Evolutionary conservation across 495 filamentous ascomycete species (phyloP).

Genomic region (Tricharina praecox): DNA sequence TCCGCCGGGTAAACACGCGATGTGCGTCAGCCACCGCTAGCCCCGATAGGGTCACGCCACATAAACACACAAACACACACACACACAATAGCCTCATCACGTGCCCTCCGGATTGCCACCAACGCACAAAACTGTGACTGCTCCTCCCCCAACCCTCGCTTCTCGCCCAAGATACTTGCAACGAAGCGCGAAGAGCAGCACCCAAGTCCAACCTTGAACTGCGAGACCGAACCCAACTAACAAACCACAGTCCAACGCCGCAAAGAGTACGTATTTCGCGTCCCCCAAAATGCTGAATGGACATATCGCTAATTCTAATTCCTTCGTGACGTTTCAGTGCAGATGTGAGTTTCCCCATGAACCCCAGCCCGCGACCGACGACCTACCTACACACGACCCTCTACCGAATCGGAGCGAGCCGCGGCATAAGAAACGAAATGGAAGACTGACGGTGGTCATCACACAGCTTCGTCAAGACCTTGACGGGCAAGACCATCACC

Average conservation of each 20-base stretch:
- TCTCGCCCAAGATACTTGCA: no score
- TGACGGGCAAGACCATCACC: slow-evolving; percentile 99
- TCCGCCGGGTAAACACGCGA: no score
- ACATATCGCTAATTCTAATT: no score
- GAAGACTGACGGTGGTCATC: background rate
- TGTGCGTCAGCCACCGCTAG: no score
- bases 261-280: slow-evolving; percentile 39
- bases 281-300: no score
- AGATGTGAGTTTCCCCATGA: slow-evolving; percentile 45
- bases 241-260: slow-evolving; percentile 28
- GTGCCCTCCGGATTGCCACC: no score
- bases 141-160: background rate
- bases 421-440: no score
- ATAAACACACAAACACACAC: no score
- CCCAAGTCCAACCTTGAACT: slow-evolving; percentile 7
- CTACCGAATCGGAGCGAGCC: no score
- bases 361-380: slow-evolving; percentile 9
- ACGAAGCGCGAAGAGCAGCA: background rate
- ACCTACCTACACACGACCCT: no score
- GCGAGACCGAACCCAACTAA: slow-evolving; percentile 15
- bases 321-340: slow-evolving; percentile 41
- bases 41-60: no score
- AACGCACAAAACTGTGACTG: background rate
- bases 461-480: slow-evolving; percentile 84
- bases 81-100: no score